These are phyloP conservation scores for Epithemia pelagica DNA, from an alignment of 108 stramenopile species.

Conservation along the genomic window DNA sequence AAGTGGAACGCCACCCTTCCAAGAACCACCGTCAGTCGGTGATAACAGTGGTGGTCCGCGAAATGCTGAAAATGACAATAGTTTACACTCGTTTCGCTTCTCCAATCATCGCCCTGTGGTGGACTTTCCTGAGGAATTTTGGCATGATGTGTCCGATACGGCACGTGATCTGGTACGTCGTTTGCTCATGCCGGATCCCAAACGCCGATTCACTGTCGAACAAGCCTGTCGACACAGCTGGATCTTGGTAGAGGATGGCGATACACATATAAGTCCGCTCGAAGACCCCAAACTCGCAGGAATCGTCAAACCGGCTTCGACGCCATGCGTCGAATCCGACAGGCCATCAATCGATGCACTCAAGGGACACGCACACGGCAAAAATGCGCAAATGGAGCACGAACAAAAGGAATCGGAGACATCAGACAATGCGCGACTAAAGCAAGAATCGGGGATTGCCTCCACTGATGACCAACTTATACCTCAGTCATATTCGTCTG, in stretches of 20 bases:
- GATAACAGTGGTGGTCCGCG: background rate
- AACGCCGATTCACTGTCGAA: conserved; percentile 47
- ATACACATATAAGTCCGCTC: conserved; percentile 78
- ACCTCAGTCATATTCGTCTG: too few species aligned
- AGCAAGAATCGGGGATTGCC: too few species aligned
- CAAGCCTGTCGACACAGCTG: conserved; percentile 75
- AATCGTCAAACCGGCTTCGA: background rate
- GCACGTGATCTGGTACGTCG: conserved; percentile 64
- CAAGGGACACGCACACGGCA: too few species aligned
- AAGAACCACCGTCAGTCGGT: conserved; percentile 33
- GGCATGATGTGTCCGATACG: conserved; percentile 38
- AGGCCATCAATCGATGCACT: too few species aligned
- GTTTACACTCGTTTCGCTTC: background rate
- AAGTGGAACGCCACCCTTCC: conserved; percentile 72
- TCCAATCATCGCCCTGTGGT: conserved; percentile 6
- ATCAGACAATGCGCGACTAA: too few species aligned
- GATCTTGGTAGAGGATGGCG: conserved; percentile 79
- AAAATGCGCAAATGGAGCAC: too few species aligned
- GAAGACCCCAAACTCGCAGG: conserved; percentile 47
- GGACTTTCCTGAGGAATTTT: conserved; percentile 45
- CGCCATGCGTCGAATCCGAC: background rate
- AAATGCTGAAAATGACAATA: background rate
- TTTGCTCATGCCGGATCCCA: conserved; percentile 57
- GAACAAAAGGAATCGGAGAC: too few species aligned
- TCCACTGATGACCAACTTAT: too few species aligned